Base-by-base conservation (phyloP, 2,329 filamentous ascomycete genomes). In the Colletotrichum spinosum region DNA sequence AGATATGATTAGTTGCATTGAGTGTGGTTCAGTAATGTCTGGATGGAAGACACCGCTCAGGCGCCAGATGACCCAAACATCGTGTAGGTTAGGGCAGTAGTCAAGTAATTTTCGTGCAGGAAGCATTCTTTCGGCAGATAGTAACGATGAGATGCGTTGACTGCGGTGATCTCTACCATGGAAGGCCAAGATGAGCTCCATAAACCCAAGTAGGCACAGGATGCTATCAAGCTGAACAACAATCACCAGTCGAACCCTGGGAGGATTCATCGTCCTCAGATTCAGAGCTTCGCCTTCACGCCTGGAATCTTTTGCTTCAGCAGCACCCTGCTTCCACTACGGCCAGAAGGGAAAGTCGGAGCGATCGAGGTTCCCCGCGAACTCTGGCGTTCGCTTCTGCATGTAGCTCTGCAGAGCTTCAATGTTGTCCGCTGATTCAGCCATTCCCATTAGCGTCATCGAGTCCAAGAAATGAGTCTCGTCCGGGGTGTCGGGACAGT, bases 401-500 rank as follows among this genome's bases (percentile, higher is more conserved):
- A 33, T 8, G 38, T 50, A 58, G 2, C 37, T 13, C 6, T 25
- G 9, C 5, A 62, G 13, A 1, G n/a, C 52, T 42, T 55, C 48
- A 2, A 53, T 9, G 37, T 46, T 56, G 4, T 61, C 51, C 12
- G 49, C 42, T 2, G 58, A 60, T 10, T 42, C 58, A 2, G 37
- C 25, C 13, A 33, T n/a, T 10, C 34, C 44, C 17, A 44, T 49
- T 9, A 55, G 50, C 7, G 49, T 9, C 13, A 42, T 49, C 13
- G 57, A 65, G 39, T 61, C 62, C 46, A 65, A 11, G 6, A 45
- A 4, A 15, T 65, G 62, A 6, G 62, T 60, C 8, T n/a, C 15
- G 2, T 65, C 62, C 1, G 57, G 62, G 1, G 56, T 65, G 7
- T 17, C 39, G 12, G 62, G 62, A 17, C 17, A 17, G 3, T 67